These are phyloP conservation scores for Stagonosporopsis cucurbitacearum DNA, from an alignment of 2,329 filamentous ascomycete genomes.

Conservation along the genomic window DNA sequence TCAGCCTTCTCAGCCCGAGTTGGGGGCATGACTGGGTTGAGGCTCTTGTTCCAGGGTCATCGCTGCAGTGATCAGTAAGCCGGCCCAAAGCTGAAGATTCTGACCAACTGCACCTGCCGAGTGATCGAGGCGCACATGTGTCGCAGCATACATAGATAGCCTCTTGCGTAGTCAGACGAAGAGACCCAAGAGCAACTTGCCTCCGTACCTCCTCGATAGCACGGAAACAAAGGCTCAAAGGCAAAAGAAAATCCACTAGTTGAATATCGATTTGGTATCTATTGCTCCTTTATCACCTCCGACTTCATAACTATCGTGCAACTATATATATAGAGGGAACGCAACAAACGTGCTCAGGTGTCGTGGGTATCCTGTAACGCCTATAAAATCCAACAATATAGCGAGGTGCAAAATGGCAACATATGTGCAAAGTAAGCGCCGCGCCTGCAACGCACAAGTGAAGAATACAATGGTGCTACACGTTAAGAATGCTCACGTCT, in stretches of 20 bases:
- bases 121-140: conserved; percentile 9
- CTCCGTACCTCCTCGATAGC: neutral
- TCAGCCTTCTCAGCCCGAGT: conserved; percentile 1
- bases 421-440: conserved; percentile 20
- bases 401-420: conserved; percentile 8
- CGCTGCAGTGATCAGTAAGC: neutral
- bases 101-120: conserved; percentile 1
- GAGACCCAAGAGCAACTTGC: neutral
- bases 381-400: conserved; percentile 24
- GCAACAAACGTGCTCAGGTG: conserved; percentile 21
- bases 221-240: neutral
- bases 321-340: conserved; percentile 14
- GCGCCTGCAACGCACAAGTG: conserved; percentile 13
- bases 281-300: conserved; percentile 18
- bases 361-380: conserved; percentile 40
- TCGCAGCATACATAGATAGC: too few relatives aligned
- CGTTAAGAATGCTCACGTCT: conserved; percentile 32
- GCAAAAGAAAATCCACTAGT: neutral
- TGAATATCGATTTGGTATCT: conserved; percentile 16
- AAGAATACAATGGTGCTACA: conserved; percentile 19
- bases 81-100: conserved; percentile 5
- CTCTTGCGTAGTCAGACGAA: neutral
- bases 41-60: conserved; percentile 1
- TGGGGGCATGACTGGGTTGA: neutral
- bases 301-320: conserved; percentile 16